phyloP scores from a whole-genome alignment of 2,329 filamentous ascomycete genomes.

The Penicillium sp. region DNA sequence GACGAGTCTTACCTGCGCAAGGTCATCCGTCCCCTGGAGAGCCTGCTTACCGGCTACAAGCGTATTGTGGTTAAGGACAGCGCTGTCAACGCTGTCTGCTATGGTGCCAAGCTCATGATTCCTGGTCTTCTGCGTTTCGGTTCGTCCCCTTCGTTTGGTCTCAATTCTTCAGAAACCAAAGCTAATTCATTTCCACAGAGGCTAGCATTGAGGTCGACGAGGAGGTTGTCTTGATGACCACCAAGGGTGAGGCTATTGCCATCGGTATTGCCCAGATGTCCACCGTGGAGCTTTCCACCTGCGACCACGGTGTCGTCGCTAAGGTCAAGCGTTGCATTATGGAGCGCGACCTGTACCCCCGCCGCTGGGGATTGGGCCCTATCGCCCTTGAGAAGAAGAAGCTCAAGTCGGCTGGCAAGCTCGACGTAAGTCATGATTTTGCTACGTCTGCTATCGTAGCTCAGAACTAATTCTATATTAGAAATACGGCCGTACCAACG shows the following conservation, averaged over 20 bases:
- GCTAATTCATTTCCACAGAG: conserved; percentile 55
- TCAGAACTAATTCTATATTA: background rate
- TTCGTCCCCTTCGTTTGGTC: conserved; percentile 42
- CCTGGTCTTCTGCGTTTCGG: conserved; percentile 90
- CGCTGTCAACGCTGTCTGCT: conserved; percentile 95
- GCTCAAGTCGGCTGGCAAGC: conserved; percentile 95
- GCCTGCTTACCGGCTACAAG: conserved; percentile 89
- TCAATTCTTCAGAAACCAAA: background rate
- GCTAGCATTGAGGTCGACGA: conserved; percentile 89
- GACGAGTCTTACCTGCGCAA: conserved; percentile 89
- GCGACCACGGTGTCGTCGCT: conserved; percentile 95
- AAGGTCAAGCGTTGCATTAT: conserved; percentile 99
- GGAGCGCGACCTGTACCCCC: conserved; percentile 97
- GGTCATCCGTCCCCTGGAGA: conserved; percentile 91
- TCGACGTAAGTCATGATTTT: conserved; percentile 57
- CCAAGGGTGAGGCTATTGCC: conserved; percentile 97
- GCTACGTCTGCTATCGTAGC: background rate
- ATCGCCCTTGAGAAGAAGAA: conserved; percentile 98
- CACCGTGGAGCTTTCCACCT: conserved; percentile 92
- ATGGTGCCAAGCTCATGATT: conserved; percentile 98
- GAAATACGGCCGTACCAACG: conserved; percentile 91
- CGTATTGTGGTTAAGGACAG: conserved; percentile 96
- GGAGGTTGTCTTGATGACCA: conserved; percentile 97
- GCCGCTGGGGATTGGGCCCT: conserved; percentile 93
- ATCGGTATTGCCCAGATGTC: conserved; percentile 97